Base-by-base conservation (phyloP, 169 alveolate species). In the Plasmodium gallinaceum region DNA sequence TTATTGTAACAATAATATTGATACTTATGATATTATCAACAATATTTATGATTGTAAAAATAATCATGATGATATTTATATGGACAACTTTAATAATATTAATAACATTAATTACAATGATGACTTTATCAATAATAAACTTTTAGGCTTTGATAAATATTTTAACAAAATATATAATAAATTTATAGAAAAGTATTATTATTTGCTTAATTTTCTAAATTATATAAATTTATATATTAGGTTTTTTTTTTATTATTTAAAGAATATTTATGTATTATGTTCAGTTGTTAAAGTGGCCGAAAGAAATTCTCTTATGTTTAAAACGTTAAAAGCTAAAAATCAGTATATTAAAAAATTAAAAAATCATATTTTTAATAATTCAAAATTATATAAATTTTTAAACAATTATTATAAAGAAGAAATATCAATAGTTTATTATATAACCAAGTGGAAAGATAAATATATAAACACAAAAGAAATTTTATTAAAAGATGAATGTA, bases 321-420 rank as follows among this genome's bases (percentile, higher is more conserved):
- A 68, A 61, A 83, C 85, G 1, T 26, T 83, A 2, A 83, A 83
- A 5, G 20, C 83, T 2, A 83, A 52, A 54, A 83, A 83, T 71
- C 46, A 68, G 6, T 83, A 83, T 16, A 68, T 83, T 42, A 83
- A 83, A 48, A 46, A 60, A 12, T 54, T 83, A 46, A 83, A 69
- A 61, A 83, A 83, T 83, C 51, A 52, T 72, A 83, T 83, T 24
- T 68, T 83, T 22, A n/a, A 68, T 10, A 83, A 83, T 60, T 83
- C 91, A 0, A 20, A 83, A 66, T 20, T 83, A 5, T 83, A 83
- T 48, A 83, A 83, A 7, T 20, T 83, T 2, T 22, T 83, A 60
- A 83, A 68, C 52, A 45, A 83, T 46, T 46, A 66, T 57, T 83
- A 83, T 18, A 83, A 68, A 16, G 83, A 57, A 5, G 91, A 83